Evolutionary conservation across 2,329 filamentous ascomycete genomes (phyloP), one percentile per base, ranked within the genome.

Genomic region (Sphaerulina musiva): DNA sequence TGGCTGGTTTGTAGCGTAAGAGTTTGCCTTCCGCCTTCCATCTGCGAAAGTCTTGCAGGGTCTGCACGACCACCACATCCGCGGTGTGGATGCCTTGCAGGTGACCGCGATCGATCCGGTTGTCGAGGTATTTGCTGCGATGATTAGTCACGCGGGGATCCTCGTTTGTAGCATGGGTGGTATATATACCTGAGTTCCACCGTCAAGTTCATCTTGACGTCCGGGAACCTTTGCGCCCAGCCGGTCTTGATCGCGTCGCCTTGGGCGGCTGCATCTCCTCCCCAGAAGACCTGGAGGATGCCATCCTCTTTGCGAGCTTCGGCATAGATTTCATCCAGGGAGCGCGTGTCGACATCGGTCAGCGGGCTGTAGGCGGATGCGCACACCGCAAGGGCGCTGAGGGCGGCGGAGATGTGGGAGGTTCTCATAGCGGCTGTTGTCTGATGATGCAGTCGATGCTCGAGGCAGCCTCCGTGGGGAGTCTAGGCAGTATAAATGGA

Each of bases 91-190:
- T 63, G 10, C 57, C 60, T 31, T 57, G 26, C 14, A 58, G 51
- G 32, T 57, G 49, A 12, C 47, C 57, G 4, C 50, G 55, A 58
- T 82, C 77, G 6, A 80, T 59, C 6, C 67, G 68, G 14, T 60
- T 68, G 52, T 79, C 75, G 58, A 78, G 78, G 57, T 81, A 81
- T 60, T 81, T 81, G 55, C 78, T 80, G 26, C 26, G 26, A 29
- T 7, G 5, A 29, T 29, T 29, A 29, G 26, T 29, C 26, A 29
- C 5, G 26, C 26, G 5, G 5, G 5, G 26, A 29, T 29, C 26
- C 26, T 29, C 4, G 6, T 29, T 7, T 6, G 6, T 29, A 1
- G 26, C 26, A 6, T 29, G 6, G 26, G 4, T 4, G 26, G 14
- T 17, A 7, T 6, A 29, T 29, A 4, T 29, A 29, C 26, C 26